Evolutionary conservation across 495 filamentous ascomycete species (phyloP).

Genomic region (Geoglossum glabrum): DNA sequence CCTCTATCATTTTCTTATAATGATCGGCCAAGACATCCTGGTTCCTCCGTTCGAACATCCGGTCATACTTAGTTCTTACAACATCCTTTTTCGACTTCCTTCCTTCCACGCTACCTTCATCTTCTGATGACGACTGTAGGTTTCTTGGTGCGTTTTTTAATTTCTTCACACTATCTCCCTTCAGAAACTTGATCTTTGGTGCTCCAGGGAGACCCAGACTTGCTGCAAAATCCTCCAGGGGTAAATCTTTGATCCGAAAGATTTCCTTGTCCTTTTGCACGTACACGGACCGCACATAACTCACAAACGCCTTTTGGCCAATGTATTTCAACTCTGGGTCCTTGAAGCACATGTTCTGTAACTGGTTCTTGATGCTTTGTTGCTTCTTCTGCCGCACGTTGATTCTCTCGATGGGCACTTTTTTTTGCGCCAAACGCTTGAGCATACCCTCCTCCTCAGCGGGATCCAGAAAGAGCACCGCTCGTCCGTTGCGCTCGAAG

Average conservation of each 20-base stretch:
- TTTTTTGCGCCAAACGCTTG: constrained; percentile 62
- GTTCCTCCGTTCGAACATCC: constrained; percentile 90
- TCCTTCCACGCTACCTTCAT: constrained; percentile 25
- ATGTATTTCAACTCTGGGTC: constrained; percentile 87
- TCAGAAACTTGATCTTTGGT: constrained; percentile 77
- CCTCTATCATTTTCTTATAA: constrained; percentile 66
- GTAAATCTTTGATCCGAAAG: constrained; percentile 61
- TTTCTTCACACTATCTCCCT: constrained; percentile 66
- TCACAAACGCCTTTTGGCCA: constrained; percentile 86
- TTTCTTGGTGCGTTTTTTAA: constrained; percentile 67
- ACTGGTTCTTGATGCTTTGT: constrained; percentile 55
- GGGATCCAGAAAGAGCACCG: constrained; percentile 81
- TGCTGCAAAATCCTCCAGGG: constrained; percentile 65
- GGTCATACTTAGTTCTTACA: constrained; percentile 80
- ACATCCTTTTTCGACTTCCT: constrained; percentile 34
- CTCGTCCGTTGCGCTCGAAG: constrained; percentile 72
- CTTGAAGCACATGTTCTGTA: constrained; percentile 90
- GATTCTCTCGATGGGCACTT: constrained; percentile 66
- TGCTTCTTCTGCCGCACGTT: constrained; percentile 80
- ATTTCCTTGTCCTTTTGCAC: constrained; percentile 84
- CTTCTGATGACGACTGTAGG: constrained; percentile 28
- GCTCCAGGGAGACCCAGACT: constrained; percentile 79
- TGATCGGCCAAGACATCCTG: constrained; percentile 86
- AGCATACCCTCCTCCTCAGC: constrained; percentile 80
- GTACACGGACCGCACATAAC: constrained; percentile 63